Percentiles rank a stretch among this genome's conserved stretches.
Conservation (phyloP, 106 monocot species). For the Apostasia ramifera region DNA sequence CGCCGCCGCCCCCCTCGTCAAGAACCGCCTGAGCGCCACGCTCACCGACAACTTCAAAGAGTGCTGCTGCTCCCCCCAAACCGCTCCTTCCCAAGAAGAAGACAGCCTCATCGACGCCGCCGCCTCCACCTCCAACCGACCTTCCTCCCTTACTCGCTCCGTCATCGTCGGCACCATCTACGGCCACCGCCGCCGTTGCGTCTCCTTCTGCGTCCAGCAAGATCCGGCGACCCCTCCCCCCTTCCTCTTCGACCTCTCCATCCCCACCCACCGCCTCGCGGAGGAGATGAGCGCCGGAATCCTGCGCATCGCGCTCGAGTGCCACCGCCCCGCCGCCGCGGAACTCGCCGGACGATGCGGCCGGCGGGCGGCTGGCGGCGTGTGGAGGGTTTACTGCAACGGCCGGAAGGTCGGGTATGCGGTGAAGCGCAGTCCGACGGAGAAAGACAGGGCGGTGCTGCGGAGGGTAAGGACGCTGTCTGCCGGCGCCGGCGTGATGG, state of each 20-base stretch:
- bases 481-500: conserved; percentile 26
- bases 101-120: conserved; percentile 33
- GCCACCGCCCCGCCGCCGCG: conserved; percentile 12
- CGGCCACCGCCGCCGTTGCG: conserved; percentile 32
- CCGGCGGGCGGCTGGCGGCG: neutral
- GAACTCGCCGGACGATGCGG: neutral
- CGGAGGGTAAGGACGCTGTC: conserved; percentile 12
- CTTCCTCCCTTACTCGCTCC: neutral
- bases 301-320: conserved; percentile 36
- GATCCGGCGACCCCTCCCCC: conserved; percentile 23
- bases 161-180: conserved; percentile 39
- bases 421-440: conserved; percentile 21
- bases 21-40: conserved; percentile 26
- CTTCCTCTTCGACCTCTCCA: conserved; percentile 36
- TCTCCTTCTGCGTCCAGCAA: conserved; percentile 41
- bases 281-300: conserved; percentile 33
- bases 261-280: conserved; percentile 32
- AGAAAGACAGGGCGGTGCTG: conserved; percentile 12
- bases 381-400: conserved; percentile 41
- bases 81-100: conserved; percentile 8
- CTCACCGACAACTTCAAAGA: conserved; percentile 13
- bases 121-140: conserved; percentile 1
- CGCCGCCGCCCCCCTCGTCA: conserved; percentile 11
- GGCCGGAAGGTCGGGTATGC: conserved; percentile 41
- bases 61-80: neutral